phyloP scores from a whole-genome alignment of 148 eudicot genomes.

The Rhododendron ferrugineum region DNA sequence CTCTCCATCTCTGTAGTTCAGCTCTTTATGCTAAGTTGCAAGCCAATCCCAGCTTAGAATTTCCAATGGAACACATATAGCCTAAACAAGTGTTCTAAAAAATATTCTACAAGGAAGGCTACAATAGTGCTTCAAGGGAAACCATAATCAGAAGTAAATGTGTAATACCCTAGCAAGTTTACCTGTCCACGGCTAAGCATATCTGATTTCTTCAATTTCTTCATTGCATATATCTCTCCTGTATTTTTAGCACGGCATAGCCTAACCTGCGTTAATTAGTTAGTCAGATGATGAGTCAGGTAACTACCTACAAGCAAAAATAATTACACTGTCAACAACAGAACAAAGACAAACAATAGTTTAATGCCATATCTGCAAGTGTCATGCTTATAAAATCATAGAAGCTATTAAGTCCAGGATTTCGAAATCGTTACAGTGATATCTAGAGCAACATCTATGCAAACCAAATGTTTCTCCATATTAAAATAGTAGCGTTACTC shows the following conservation, averaged over 20 bases:
- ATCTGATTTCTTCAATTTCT: constrained; percentile 67
- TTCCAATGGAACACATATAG: background rate
- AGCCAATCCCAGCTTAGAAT: background rate
- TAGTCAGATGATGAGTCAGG: background rate
- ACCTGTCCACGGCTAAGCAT: constrained; percentile 86
- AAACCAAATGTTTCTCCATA: background rate
- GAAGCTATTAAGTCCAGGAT: background rate
- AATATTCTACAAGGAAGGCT: background rate
- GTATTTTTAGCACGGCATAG: constrained; percentile 61
- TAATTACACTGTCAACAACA: background rate
- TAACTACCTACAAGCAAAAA: background rate
- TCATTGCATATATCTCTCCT: constrained; percentile 67
- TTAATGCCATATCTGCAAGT: background rate
- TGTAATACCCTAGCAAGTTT: background rate
- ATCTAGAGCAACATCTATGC: background rate
- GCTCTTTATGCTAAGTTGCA: background rate
- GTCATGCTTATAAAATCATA: background rate
- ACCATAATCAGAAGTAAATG: background rate
- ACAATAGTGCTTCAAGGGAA: background rate
- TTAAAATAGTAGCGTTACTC: background rate
- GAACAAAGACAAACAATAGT: background rate
- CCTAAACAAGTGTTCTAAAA: background rate
- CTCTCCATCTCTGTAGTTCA: background rate
- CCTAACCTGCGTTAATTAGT: constrained; percentile 41
- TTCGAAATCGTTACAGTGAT: background rate